Evolutionary conservation across 2,329 filamentous ascomycete species (phyloP).

Genomic region (Monascus ruber): DNA sequence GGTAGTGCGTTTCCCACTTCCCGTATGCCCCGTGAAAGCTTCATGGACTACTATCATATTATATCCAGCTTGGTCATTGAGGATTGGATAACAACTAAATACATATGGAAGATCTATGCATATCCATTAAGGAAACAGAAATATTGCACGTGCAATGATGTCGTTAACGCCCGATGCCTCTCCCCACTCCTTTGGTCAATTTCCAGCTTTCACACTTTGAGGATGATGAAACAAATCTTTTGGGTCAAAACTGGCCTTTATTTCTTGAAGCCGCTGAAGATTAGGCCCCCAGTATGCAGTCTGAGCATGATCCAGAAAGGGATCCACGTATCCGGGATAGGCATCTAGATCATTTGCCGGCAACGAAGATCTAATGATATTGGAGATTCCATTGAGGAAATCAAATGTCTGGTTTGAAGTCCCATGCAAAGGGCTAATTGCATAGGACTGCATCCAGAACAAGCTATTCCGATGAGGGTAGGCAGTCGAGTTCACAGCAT

Average conservation of each 20-base stretch:
- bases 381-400: conserved; percentile 44
- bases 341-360: conserved; percentile 34
- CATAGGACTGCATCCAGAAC: conserved; percentile 54
- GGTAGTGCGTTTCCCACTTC: too few relatives aligned
- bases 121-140: too few relatives aligned
- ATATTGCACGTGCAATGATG: too few relatives aligned
- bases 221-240: conserved; percentile 48
- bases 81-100: too few relatives aligned
- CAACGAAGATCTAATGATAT: conserved; percentile 17
- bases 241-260: conserved; percentile 46
- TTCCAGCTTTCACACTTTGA: conserved; percentile 30
- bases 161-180: too few relatives aligned
- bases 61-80: too few relatives aligned
- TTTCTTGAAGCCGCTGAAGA: conserved; percentile 33
- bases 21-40: too few relatives aligned
- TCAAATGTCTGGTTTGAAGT: conserved; percentile 36
- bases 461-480: conserved; percentile 54
- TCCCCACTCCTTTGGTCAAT: too few relatives aligned
- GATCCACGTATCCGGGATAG: conserved; percentile 55
- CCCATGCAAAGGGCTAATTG: conserved; percentile 36
- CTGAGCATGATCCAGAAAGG: conserved; percentile 35
- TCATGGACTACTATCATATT: too few relatives aligned
- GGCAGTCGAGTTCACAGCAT: conserved; percentile 45
- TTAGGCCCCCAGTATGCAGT: conserved; percentile 47
- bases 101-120: too few relatives aligned